Percentiles rank a stretch among this genome's conserved stretches.
These are phyloP conservation scores for Exidia glandulosa DNA, from an alignment of 768 basidiomycete species.

Conservation along the genomic window DNA sequence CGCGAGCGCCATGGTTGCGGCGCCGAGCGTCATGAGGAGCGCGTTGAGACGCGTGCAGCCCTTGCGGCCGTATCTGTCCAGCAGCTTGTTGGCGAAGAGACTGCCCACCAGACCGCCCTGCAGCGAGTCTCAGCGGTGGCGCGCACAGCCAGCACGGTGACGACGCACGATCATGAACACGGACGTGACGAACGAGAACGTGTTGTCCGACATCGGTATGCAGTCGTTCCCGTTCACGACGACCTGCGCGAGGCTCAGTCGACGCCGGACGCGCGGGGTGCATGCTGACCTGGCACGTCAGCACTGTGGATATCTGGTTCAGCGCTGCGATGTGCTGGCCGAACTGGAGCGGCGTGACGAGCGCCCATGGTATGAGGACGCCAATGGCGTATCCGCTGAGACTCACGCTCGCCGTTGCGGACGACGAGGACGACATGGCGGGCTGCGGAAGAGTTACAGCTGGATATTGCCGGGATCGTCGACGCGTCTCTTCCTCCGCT, in stretches of 20 bases:
- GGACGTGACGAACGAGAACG: conserved; percentile 76
- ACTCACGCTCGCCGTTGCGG: neutral
- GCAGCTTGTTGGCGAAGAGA: conserved; percentile 49
- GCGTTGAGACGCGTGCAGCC: conserved; percentile 54
- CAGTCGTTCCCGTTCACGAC: conserved; percentile 38
- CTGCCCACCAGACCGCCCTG: conserved; percentile 80
- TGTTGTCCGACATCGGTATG: conserved; percentile 64
- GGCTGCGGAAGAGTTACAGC: neutral
- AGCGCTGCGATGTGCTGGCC: conserved; percentile 90
- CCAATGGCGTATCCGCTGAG: neutral
- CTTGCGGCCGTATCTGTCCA: conserved; percentile 63
- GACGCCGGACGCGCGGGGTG: conserved; percentile 4
- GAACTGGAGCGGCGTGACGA: conserved; percentile 34
- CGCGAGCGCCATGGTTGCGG: conserved; percentile 56
- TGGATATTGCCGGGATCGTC: too few species aligned
- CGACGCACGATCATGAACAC: conserved; percentile 46
- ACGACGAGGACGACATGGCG: neutral
- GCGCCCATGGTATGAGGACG: conserved; percentile 2
- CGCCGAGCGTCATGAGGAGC: conserved; percentile 42
- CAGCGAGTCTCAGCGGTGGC: neutral
- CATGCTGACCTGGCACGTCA: conserved; percentile 48
- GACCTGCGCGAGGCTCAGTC: conserved; percentile 19
- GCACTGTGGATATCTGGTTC: conserved; percentile 73
- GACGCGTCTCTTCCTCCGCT: too few species aligned
- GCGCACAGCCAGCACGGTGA: neutral